phyloP scores from a whole-genome alignment of 257 asterid species.

The Solanum piurae region DNA sequence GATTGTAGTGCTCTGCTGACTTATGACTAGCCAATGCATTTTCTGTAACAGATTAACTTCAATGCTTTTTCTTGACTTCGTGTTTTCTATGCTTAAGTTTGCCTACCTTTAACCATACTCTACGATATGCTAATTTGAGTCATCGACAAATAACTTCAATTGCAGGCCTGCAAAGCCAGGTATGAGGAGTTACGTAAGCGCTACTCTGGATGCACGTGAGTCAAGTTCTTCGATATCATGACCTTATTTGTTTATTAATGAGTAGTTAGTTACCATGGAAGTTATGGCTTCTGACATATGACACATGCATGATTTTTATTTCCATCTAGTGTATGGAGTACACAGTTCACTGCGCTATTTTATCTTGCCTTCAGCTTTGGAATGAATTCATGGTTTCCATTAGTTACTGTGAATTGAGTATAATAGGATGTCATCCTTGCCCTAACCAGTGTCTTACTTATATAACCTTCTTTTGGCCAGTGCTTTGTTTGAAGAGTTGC shows the following conservation, averaged over 20 bases:
- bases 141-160: not conserved
- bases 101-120: not conserved
- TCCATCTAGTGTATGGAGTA: not conserved
- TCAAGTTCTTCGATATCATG: slow-evolving; percentile 2
- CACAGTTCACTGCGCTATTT: not conserved
- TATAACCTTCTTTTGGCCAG: slow-evolving; percentile 21
- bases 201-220: slow-evolving; percentile 66
- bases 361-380: not conserved
- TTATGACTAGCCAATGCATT: not conserved
- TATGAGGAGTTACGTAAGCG: slow-evolving; percentile 60
- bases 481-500: slow-evolving; percentile 82
- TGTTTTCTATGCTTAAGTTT: not conserved
- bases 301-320: not conserved
- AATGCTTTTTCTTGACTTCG: not conserved
- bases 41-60: not conserved
- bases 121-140: not conserved
- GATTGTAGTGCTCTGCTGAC: not conserved
- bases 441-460: not conserved
- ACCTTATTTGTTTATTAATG: not conserved
- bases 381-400: not conserved
- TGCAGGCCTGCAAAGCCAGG: slow-evolving; percentile 81
- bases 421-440: not conserved
- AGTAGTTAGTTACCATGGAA: not conserved
- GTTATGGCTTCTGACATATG: not conserved
- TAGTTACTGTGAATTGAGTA: not conserved